These are phyloP conservation scores for Hortaea werneckii DNA, from an alignment of 2,329 filamentous ascomycete species.

Conservation along the genomic window DNA sequence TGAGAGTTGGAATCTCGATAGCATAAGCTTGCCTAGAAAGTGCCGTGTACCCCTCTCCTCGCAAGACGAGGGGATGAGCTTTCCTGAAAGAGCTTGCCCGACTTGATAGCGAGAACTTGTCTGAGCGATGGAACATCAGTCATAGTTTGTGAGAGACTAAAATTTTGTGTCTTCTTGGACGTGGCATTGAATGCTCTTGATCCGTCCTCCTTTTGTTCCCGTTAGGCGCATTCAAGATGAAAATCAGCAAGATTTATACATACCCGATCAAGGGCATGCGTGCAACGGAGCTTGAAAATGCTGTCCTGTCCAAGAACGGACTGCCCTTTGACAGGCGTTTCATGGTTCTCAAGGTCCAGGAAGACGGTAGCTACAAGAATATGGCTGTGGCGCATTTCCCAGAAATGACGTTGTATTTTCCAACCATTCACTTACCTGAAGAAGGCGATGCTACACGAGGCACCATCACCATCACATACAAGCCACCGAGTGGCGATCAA, in stretches of 20 bases:
- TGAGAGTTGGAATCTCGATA: too few species aligned
- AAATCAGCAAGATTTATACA: constrained; percentile 31
- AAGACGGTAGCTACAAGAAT: constrained; percentile 27
- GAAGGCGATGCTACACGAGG: constrained; percentile 19
- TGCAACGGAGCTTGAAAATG: constrained; percentile 27
- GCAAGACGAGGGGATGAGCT: too few species aligned
- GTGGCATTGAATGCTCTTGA: too few species aligned
- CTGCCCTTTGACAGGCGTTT: constrained; percentile 36
- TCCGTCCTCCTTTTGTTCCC: too few species aligned
- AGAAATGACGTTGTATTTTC: constrained; percentile 33
- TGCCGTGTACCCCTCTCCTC: too few species aligned
- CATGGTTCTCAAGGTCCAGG: constrained; percentile 32
- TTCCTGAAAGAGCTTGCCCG: too few species aligned
- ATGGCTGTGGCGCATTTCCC: constrained; percentile 33
- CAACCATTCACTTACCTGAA: constrained; percentile 25
- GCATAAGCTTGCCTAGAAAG: too few species aligned
- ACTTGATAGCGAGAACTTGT: too few species aligned
- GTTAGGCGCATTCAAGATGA: constrained; percentile 10
- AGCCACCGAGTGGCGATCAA: constrained; percentile 23
- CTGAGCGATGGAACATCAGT: too few species aligned
- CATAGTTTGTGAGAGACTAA: too few species aligned
- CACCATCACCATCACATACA: constrained; percentile 30
- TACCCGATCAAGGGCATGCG: constrained; percentile 41
- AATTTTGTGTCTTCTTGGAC: too few species aligned
- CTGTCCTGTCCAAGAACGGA: constrained; percentile 34